Conservation (phyloP, 2,329 filamentous ascomycete genomes). For the Aspergillus sp. region DNA sequence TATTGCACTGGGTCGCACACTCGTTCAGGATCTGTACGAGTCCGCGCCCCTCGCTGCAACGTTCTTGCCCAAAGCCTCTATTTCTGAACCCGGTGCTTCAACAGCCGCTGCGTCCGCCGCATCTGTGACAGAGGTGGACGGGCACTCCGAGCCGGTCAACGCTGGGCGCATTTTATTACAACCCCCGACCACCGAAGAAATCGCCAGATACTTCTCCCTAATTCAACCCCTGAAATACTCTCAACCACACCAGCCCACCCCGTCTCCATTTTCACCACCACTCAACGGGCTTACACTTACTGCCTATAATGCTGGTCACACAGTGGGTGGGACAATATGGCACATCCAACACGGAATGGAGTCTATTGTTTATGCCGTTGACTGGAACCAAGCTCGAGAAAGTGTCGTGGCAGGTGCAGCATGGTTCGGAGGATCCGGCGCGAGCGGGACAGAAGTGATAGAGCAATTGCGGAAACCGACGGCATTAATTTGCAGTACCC, state of each 20-base stretch:
- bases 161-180: constrained; percentile 55
- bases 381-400: constrained; percentile 97
- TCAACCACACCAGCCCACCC: constrained; percentile 86
- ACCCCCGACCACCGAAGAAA: constrained; percentile 81
- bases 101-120: constrained; percentile 39
- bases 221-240: constrained; percentile 96
- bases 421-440: constrained; percentile 81
- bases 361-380: constrained; percentile 94
- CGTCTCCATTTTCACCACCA: constrained; percentile 83
- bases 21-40: constrained; percentile 88
- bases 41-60: constrained; percentile 87
- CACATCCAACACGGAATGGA: constrained; percentile 96
- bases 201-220: constrained; percentile 84
- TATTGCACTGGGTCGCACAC: constrained; percentile 84
- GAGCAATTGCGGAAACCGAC: constrained; percentile 92
- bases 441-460: constrained; percentile 83
- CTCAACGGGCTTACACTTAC: constrained; percentile 91
- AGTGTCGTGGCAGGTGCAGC: constrained; percentile 92
- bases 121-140: constrained; percentile 27
- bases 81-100: constrained; percentile 59
- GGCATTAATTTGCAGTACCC: constrained; percentile 87
- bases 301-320: constrained; percentile 94
- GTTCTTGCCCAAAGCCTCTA: constrained; percentile 70
- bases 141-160: constrained; percentile 32
- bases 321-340: constrained; percentile 96